Percentiles rank a stretch among this genome's conserved stretches.
These are phyloP conservation scores for Ulmus americana DNA, from an alignment of 331 rosid species.

Conservation along the genomic window DNA sequence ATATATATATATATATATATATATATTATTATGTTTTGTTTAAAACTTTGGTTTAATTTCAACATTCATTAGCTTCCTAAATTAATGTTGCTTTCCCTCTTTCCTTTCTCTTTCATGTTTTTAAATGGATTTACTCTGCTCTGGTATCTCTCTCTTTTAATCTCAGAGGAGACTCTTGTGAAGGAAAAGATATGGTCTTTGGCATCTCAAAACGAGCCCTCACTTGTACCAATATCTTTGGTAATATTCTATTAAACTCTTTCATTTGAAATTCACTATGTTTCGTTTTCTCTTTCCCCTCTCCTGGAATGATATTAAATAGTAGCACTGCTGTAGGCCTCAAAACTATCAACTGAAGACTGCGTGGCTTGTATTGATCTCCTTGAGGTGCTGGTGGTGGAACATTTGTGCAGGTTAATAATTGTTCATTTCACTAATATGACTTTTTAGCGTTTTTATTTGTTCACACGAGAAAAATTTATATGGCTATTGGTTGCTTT, in stretches of 20 bases:
- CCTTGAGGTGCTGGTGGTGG: slow-evolving; percentile 67
- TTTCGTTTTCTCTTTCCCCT: neutral
- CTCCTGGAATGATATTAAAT: slow-evolving; percentile 9
- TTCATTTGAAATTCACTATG: neutral
- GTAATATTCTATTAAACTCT: slow-evolving; percentile 34
- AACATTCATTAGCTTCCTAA: neutral
- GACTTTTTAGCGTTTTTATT: neutral
- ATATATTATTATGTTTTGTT: neutral
- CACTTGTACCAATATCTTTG: slow-evolving; percentile 68
- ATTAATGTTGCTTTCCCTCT: slow-evolving; percentile 11
- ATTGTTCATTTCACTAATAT: slow-evolving; percentile 12
- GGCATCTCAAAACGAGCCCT: slow-evolving; percentile 82
- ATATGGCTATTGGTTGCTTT: slow-evolving; percentile 8
- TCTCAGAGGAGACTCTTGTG: slow-evolving; percentile 62
- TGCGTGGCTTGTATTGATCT: slow-evolving; percentile 73
- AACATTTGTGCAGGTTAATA: slow-evolving; percentile 59
- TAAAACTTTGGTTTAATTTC: neutral
- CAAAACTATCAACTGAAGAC: slow-evolving; percentile 72
- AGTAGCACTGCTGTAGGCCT: slow-evolving; percentile 47
- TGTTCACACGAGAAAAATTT: neutral
- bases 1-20: no score
- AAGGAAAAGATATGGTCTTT: slow-evolving; percentile 89
- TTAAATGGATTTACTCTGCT: neutral
- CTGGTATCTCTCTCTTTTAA: neutral
- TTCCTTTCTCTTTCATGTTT: neutral